Base-by-base conservation (phyloP, 129 eudicot species). In the Rutidosis leptorrhynchoides region DNA sequence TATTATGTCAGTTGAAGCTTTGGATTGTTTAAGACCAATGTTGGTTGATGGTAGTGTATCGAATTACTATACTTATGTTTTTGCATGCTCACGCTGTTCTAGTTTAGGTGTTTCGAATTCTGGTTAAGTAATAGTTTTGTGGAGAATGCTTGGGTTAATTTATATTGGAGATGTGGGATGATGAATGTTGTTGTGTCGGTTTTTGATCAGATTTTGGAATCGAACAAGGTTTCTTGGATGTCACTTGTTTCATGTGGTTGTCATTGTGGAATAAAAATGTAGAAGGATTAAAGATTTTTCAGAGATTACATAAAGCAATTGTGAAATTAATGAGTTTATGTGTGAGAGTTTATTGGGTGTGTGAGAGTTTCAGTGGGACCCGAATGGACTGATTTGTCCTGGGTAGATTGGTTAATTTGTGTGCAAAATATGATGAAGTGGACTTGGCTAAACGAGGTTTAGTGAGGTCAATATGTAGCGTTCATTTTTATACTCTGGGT, bases 161-260 rank as follows among this genome's bases (percentile, higher is more conserved):
- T 88, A 48, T 88, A 88, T 54, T 88, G 92, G 43, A 88, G 83
- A 83, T 84, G 89, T 65, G 92, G 92, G 71, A 70, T 73, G 74
- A 12, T 85, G 58, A 82, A 16, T 52, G 68, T 64, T 1, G 92
- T 89, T 0, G 58, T 72, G 72, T 33, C 73, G 9, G 85, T 88
- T 48, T 88, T 88, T 52, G 83, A 83, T 23, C 23, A 28, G 4
- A 82, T 85, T 27, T 35, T 71, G 69, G 82, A 80, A 30, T 85
- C 82, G 2, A 78, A 85, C 30, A 76, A 76, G 53, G 84, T 88
- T 67, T 73, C 89, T 20, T 85, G 87, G 85, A 74, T 76, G 62
- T 85, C 96, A 2, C 71, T 85, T 11, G 28, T 88, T 12, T 66
- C 92, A 19, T 80, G 83, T 57, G 87, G 62, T 24, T 73, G 79